Base-by-base conservation (phyloP, 106 monocot genomes). In the Ottelia alismoides region DNA sequence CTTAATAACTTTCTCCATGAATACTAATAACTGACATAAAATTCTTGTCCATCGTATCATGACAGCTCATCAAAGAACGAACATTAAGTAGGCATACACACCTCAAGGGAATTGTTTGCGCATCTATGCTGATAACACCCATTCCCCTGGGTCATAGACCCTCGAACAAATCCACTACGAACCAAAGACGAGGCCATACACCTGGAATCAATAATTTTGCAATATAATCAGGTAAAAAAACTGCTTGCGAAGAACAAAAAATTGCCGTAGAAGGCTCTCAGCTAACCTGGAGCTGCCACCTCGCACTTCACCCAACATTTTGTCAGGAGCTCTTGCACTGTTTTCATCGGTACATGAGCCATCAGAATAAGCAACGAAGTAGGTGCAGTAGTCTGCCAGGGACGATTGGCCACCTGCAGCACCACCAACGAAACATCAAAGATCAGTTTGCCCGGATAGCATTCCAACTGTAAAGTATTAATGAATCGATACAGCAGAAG, bases 121-220 rank as follows among this genome's bases (percentile, higher is more conserved):
- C 98, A 99, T 22, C 82, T 64, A 61, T 90, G 98, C 57, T 90
- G 98, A 66, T 99, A 99, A 51, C 98, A 99, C 6, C 98, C 98
- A 83, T 99, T 99, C 52, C 98, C 98, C 60, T 99, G 98, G 16
- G 79, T 85, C 67, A 75, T 68, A 29, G 98, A 99, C 79, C 98
- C 98, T 62, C 89, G 76, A 45, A 99, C 90, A 80, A 99, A 99
- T 10, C 98, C 98, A 82, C 72, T 79, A 4, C 98, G 89, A 32
- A 99, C 98, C 68, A 99, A 75, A 25, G 98, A 84, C 50, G 98
- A 90, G 60, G 82, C 54, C 98, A 99, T 99, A 46, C 98, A 99
- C 80, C 96, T 98, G 55, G 20, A 54, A 43, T 43, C n/a, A 16
- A 43, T 16, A 43, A 43, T 7, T 16, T 7, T 43, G 16, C 40